Base-by-base conservation (phyloP, 2,329 filamentous ascomycete genomes). In the Arthrinium puccinioides region DNA sequence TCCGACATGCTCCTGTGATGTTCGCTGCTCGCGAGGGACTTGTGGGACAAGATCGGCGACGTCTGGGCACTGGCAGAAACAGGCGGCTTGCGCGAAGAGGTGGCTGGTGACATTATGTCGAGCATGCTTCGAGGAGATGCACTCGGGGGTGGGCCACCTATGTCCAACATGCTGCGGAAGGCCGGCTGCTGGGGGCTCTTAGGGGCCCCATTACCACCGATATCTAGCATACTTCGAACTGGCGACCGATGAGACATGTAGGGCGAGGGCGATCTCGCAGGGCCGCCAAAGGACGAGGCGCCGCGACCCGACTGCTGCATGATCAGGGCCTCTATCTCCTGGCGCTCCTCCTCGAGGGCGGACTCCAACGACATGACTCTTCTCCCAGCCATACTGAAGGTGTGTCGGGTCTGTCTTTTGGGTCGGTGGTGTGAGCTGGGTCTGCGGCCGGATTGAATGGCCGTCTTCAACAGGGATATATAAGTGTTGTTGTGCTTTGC, bases 161-260 rank as follows among this genome's bases (percentile, higher is more conserved):
- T 63, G 49, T 81, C 76, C 40, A 83, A 67, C 76, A 84, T 79
- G 59, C 78, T 84, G 45, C 79, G 71, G 36, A 81, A 67, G 6
- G 74, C 71, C 24, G 69, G 67, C 44, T 67, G 70, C n/a, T 64
- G 55, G 21, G 66, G 62, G 45, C 62, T 52, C 32, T 54, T 59
- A 37, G 55, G 53, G 20, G 41, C 41, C 29, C 50, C 37, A 37
- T 46, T 33, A 7, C 31, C 44, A 32, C 42, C 47, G 50, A 79
- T 67, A 53, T 80, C 76, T 14, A 82, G 66, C 72, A 84, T 78
- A 58, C 78, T 85, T 48, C 82, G 72, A 37, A 84, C 74, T 9
- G 82, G 80, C 18, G 83, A 84, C 37, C 70, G 74, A 31, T 79
- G 75, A 38, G 63, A 71, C 20, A 63, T 57, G 60, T 72, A 70